phyloP scores from a whole-genome alignment of 2,329 filamentous ascomycete species.

The Claviceps quebecensis region DNA sequence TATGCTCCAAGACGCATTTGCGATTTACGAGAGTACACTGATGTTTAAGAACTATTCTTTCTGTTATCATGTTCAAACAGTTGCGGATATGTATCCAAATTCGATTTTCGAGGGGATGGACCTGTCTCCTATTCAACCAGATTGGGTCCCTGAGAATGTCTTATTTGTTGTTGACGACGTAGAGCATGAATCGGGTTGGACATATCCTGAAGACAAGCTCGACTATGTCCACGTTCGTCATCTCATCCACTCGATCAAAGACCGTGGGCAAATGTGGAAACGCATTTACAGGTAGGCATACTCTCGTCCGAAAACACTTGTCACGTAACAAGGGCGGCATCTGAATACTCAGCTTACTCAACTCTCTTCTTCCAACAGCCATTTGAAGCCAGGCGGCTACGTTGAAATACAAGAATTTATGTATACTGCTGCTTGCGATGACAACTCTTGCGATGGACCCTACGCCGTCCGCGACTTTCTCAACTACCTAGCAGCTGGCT shows the following conservation, averaged over 20 bases:
- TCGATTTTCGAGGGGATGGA: conserved; percentile 33
- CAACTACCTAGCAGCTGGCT: conserved; percentile 24
- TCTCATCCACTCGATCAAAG: conserved; percentile 29
- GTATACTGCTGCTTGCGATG: conserved; percentile 28
- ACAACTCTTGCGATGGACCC: conserved; percentile 26
- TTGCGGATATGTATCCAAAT: conserved; percentile 32
- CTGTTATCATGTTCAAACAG: conserved; percentile 13
- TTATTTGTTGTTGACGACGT: conserved; percentile 38
- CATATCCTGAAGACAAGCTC: conserved; percentile 28
- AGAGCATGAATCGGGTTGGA: conserved; percentile 36
- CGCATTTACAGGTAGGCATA: conserved; percentile 26
- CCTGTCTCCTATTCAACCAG: conserved; percentile 37
- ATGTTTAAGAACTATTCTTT: not conserved
- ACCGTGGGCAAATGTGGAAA: conserved; percentile 26
- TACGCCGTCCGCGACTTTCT: conserved; percentile 35
- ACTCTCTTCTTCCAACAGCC: conserved; percentile 16
- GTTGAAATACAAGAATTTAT: conserved; percentile 36
- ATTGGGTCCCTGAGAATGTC: conserved; percentile 36
- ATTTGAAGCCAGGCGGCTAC: conserved; percentile 37
- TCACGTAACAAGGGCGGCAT: not conserved
- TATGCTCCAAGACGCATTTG: not conserved
- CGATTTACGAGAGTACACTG: no score
- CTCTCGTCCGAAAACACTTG: not conserved
- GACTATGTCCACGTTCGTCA: conserved; percentile 37
- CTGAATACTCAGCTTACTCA: not conserved